A percentile compares a stretch with the other conserved stretches of the same genome.
Evolutionary conservation across 495 filamentous ascomycete genomes (phyloP).

Genomic region (Aspergillus hancockii): DNA sequence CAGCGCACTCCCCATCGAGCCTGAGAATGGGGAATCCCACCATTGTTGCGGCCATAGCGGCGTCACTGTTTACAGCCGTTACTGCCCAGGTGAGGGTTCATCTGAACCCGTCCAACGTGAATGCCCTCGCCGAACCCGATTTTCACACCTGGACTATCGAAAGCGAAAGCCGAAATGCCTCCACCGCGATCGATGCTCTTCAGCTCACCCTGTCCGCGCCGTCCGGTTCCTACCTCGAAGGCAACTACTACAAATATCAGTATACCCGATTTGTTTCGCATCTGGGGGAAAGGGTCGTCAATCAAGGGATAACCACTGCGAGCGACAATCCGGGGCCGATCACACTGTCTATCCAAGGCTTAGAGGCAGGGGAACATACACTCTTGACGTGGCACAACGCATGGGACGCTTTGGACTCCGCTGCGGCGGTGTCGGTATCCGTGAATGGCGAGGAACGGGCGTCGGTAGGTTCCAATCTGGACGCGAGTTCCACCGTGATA

Average conservation of each 20-base stretch:
- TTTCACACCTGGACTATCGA: slow-evolving; percentile 7
- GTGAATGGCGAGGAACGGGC: slow-evolving; percentile 1
- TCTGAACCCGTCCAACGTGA: slow-evolving; percentile 7
- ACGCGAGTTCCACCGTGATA: too few species aligned
- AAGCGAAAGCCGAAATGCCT: slow-evolving; percentile 11
- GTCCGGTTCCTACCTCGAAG: slow-evolving; percentile 8
- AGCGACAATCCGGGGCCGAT: slow-evolving; percentile 9
- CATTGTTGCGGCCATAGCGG: too few species aligned
- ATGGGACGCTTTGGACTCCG: slow-evolving; percentile 4
- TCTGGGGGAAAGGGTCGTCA: slow-evolving; percentile 15
- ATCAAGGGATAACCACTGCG: slow-evolving; percentile 9
- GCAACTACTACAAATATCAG: slow-evolving; percentile 13
- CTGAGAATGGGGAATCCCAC: too few species aligned
- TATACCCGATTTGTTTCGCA: slow-evolving; percentile 12
- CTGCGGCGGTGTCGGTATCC: background rate
- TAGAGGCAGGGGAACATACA: slow-evolving; percentile 8
- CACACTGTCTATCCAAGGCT: background rate
- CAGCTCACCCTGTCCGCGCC: slow-evolving; percentile 9
- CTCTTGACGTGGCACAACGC: slow-evolving; percentile 14
- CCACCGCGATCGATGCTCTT: background rate
- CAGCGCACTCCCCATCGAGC: too few species aligned
- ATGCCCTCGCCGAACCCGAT: slow-evolving; percentile 9
- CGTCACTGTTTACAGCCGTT: too few species aligned
- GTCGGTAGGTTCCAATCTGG: slow-evolving; percentile 8
- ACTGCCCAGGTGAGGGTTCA: slow-evolving; percentile 10